Evolutionary conservation across 2,329 filamentous ascomycete genomes (phyloP).

Genomic region (Ophiostoma ips): DNA sequence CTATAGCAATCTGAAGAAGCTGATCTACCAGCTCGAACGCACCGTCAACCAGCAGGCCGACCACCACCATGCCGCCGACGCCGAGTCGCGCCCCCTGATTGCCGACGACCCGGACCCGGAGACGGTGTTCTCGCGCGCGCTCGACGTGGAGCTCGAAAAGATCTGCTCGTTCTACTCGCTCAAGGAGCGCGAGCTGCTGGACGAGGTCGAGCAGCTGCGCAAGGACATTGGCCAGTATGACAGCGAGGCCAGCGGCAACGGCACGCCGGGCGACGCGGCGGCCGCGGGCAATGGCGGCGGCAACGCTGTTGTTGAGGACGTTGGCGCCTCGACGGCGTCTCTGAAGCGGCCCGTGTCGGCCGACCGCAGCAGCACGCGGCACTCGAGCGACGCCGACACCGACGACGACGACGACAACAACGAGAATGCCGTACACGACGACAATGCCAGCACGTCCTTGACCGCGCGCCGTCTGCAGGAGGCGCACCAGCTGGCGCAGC

Average conservation of each 20-base stretch:
- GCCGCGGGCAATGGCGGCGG: no score
- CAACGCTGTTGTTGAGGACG: neutral
- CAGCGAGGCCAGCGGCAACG: conserved; percentile 24
- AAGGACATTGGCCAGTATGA: conserved; percentile 59
- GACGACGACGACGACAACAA: conserved; percentile 32
- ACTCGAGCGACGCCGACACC: conserved; percentile 41
- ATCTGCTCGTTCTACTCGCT: conserved; percentile 79
- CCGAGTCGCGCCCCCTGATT: conserved; percentile 76
- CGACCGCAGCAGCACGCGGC: conserved; percentile 26
- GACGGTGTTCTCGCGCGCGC: conserved; percentile 61
- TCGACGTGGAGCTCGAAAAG: conserved; percentile 87
- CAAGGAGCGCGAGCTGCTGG: conserved; percentile 78
- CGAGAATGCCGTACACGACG: no score
- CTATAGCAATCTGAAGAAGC: conserved; percentile 97
- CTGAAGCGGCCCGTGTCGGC: conserved; percentile 2
- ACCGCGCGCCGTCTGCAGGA: conserved; percentile 20
- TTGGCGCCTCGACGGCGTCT: neutral
- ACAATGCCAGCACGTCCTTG: conserved; percentile 43
- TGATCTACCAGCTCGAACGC: conserved; percentile 97
- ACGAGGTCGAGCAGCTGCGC: conserved; percentile 65
- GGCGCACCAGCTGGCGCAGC: conserved; percentile 8
- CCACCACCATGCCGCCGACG: conserved; percentile 44
- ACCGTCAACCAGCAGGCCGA: conserved; percentile 50
- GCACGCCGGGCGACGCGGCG: neutral
- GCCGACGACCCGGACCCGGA: conserved; percentile 56